Evolutionary conservation across 2,329 filamentous ascomycete genomes (phyloP), one percentile per base, ranked within the genome.

Genomic region (Grosmannia serpens): DNA sequence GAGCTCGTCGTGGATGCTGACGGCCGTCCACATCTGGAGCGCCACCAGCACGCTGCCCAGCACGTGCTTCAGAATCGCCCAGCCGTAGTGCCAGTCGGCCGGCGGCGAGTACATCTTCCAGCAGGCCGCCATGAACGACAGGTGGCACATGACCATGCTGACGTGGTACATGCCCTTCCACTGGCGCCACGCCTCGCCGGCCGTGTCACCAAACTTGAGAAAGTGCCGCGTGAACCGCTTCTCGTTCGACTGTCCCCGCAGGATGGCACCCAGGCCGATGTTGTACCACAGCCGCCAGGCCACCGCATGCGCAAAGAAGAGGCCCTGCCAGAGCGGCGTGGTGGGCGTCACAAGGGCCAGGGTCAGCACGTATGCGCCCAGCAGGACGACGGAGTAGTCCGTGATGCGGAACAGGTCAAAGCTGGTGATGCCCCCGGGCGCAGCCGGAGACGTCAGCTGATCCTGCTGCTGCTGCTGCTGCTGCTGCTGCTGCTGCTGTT

Each of bases 211-310:
- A 67, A 87, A 96, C 71, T 99, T 99, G 73, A 99, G 82, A 69
- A 97, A 99, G 75, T 99, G 94, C 29, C 94, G 85, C 20, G 92
- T 97, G 90, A 94, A 97, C 71, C 88, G 85, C 75, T 97, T 97
- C 72, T 86, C 84, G 67, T 87, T 86, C 24, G 92, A 96, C 71
- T 99, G 94, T 58, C 83, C 80, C 66, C 89, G 85, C 53, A 99
- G 81, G 61, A 97, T 85, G 65, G 89, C 80, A 51, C 92, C 94
- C 29, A 99, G 82, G 27, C 94, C 94, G 58, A 94, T 73, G 13
- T 88, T 89, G 70, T 94, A 96, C 92, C 94, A 97, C 17, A 96
- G 70, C 52, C 94, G 86, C 90, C 91, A 96, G 20, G 82, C 66
- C 31, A 89, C 72, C 4, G 94, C 94, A 69, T 95, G 90, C 29